phyloP scores from a whole-genome alignment of 2,329 filamentous ascomycete genomes.

The Epichloe hybrida region DNA sequence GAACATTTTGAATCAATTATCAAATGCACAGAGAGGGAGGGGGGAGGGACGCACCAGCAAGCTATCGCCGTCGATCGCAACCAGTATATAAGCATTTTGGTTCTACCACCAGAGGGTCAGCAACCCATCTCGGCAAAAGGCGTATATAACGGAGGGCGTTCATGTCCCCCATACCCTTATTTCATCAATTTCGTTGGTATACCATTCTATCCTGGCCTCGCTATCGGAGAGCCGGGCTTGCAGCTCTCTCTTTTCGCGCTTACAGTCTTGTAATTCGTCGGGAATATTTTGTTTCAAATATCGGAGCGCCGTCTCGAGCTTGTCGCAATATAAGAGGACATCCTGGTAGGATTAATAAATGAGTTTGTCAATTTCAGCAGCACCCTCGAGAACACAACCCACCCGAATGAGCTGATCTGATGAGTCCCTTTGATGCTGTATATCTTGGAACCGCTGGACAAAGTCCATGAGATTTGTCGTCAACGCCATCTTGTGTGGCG shows the following conservation, averaged over 20 bases:
- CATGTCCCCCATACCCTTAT: slow-evolving; percentile 28
- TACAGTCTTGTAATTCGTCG: slow-evolving; percentile 27
- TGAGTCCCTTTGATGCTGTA: slow-evolving; percentile 27
- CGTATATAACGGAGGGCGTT: no score
- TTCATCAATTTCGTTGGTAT: slow-evolving; percentile 25
- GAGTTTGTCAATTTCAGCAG: not conserved
- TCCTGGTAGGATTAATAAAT: slow-evolving; percentile 12
- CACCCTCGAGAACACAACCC: not conserved
- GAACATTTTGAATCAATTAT: not conserved
- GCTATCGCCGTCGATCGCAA: slow-evolving; percentile 50
- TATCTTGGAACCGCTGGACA: slow-evolving; percentile 30
- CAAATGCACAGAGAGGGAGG: not conserved
- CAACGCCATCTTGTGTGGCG: slow-evolving; percentile 10
- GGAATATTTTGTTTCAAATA: slow-evolving; percentile 30
- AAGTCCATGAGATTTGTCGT: slow-evolving; percentile 28
- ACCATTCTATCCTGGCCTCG: slow-evolving; percentile 21
- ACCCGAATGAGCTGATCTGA: slow-evolving; percentile 36
- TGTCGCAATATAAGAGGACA: slow-evolving; percentile 22
- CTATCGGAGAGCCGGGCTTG: slow-evolving; percentile 32
- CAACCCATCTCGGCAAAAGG: not conserved
- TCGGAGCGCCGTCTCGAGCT: slow-evolving; percentile 27
- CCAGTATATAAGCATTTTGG: slow-evolving; percentile 44
- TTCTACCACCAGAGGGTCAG: slow-evolving; percentile 21
- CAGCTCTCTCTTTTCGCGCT: slow-evolving; percentile 38
- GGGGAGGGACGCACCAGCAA: slow-evolving; percentile 32